Conservation (phyloP, 345 rosid species). For the Draba incana region DNA sequence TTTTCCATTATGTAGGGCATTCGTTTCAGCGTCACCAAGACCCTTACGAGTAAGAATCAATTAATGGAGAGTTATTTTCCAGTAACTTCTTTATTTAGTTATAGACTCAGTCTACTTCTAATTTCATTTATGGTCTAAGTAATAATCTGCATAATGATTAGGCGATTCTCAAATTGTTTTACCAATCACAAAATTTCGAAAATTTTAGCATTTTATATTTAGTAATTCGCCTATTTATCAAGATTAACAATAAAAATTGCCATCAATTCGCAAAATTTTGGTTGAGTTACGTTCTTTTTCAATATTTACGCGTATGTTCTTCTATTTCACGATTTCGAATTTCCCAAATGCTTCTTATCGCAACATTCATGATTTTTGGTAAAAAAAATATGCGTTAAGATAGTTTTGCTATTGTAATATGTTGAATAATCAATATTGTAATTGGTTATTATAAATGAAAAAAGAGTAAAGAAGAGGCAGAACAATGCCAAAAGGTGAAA, state of each 20-base stretch:
- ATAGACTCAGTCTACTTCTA: background rate
- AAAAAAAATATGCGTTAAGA: too few species aligned
- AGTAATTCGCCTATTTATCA: too few species aligned
- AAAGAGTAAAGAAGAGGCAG: conserved; percentile 51
- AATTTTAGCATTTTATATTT: background rate
- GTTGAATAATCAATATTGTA: background rate
- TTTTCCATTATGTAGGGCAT: conserved; percentile 24
- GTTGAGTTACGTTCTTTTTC: background rate
- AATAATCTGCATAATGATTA: background rate
- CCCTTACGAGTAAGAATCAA: conserved; percentile 39
- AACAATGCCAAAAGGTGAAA: conserved; percentile 53
- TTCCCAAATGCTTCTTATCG: background rate
- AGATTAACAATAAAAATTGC: too few species aligned
- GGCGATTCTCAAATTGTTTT: too few species aligned
- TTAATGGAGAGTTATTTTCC: background rate
- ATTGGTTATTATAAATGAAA: conserved; percentile 22
- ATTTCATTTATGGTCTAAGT: background rate
- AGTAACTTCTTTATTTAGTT: background rate
- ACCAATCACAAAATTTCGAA: background rate
- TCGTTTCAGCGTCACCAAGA: conserved; percentile 43
- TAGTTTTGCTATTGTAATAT: background rate
- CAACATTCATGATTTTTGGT: background rate
- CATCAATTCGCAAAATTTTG: too few species aligned
- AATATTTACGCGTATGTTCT: too few species aligned
- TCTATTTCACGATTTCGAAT: background rate